A percentile compares a stretch with the other conserved stretches of the same genome.
Evolutionary conservation across 2,329 filamentous ascomycete species (phyloP).

Genomic region (Aspergillus pseudoterreus): DNA sequence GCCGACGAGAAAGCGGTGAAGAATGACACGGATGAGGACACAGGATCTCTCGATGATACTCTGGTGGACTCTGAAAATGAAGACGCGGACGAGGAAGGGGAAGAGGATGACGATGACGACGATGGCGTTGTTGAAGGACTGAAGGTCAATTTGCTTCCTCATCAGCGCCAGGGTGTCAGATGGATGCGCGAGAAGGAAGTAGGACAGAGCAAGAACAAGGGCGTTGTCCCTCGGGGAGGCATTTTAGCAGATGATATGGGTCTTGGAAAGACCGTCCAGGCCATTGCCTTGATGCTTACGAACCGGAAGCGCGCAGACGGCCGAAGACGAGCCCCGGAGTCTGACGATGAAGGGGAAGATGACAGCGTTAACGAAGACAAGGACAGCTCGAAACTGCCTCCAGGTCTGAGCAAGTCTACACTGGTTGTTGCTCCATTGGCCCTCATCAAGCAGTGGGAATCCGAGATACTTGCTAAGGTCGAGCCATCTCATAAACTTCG

Average conservation of each 20-base stretch:
- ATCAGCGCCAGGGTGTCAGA: conserved; percentile 87
- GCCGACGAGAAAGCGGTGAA: conserved; percentile 43
- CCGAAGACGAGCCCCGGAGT: conserved; percentile 27
- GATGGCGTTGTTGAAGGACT: conserved; percentile 73
- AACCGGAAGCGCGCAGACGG: conserved; percentile 66
- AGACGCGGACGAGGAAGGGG: conserved; percentile 37
- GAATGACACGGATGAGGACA: conserved; percentile 23
- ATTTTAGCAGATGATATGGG: conserved; percentile 97
- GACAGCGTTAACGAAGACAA: conserved; percentile 35
- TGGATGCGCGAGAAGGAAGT: conserved; percentile 96
- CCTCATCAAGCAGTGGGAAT: conserved; percentile 95
- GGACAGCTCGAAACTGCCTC: conserved; percentile 62
- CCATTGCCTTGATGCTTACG: conserved; percentile 79
- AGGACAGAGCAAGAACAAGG: conserved; percentile 75
- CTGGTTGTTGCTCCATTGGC: conserved; percentile 90
- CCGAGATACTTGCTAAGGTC: conserved; percentile 83
- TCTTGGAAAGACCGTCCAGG: conserved; percentile 92
- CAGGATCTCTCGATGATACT: conserved; percentile 18
- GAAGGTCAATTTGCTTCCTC: conserved; percentile 81
- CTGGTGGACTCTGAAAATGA: conserved; percentile 32
- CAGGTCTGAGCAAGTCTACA: conserved; percentile 70
- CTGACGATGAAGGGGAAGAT: conserved; percentile 51
- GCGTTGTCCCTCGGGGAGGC: conserved; percentile 78
- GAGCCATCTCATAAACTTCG: conserved; percentile 64
- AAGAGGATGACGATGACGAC: conserved; percentile 51